Evolutionary conservation across 306 rosid genomes (phyloP), one percentile per base, ranked within the genome.

Genomic region (Mucuna pruriens): DNA sequence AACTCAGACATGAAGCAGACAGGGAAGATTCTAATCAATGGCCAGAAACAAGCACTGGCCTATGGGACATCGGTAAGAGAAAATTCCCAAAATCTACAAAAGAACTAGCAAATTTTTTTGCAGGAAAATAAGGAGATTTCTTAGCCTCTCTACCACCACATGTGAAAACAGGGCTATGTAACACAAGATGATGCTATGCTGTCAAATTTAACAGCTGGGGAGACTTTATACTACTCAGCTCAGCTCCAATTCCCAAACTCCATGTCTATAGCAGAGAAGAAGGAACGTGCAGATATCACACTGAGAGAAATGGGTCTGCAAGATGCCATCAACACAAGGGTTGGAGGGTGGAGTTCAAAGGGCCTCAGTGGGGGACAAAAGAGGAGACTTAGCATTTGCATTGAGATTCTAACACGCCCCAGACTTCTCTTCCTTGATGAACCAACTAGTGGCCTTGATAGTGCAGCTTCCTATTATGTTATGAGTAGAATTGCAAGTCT

Each of bases 381-480:
- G 85, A 87, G 98, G 46, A 81, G 98, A 78, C 90, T 93, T 26
- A 90, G 97, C 85, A 87, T 93, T 38, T 91, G 98, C 78, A 88
- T 91, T 12, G 97, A 91, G 68, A 84, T 93, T 33, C 75, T 93
- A 6, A 90, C 94, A 5, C 84, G 85, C 0, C 97, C 97, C 0
- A 87, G 44, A 33, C 92, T 93, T 62, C 88, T 93, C 2, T 91
- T 93, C 70, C 94, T 91, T 49, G 97, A 93, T 60, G 97, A 93
- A 75, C 97, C 97, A 11, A 93, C 97, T 0, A 91, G 93, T 63
- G 97, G 97, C 1, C 91, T 91, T 4, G 97, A 93, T 19, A 91
- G 92, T 52, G 94, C 97, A 10, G 93, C 93, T 51, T 88, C 98
- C 7, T 93, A 79, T 45, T 86, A 91, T 76, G 97, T 93, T 8